Evolutionary conservation across 2,329 filamentous ascomycete species (phyloP).

Genomic region (Botrytis pseudocinerea): DNA sequence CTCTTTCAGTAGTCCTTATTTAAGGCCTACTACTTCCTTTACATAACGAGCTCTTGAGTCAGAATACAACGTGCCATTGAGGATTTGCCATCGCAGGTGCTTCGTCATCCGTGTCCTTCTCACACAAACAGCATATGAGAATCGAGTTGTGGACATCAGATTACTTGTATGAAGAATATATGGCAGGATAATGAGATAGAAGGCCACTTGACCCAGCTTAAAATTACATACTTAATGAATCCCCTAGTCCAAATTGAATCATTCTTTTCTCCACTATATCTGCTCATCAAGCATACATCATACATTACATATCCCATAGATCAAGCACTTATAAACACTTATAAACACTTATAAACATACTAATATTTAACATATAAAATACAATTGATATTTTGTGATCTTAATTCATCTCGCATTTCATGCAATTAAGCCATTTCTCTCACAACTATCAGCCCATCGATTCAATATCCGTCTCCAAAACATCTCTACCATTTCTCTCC

Average conservation of each 20-base stretch:
- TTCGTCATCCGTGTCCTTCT: too few relatives aligned
- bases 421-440: background rate
- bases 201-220: background rate
- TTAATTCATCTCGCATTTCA: background rate
- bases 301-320: background rate
- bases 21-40: too few relatives aligned
- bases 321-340: background rate
- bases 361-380: background rate
- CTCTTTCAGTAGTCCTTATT: too few relatives aligned
- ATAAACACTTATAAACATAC: background rate
- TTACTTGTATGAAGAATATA: background rate
- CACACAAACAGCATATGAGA: background rate
- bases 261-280: background rate
- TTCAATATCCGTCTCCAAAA: background rate
- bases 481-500: background rate
- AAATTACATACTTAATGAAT: background rate
- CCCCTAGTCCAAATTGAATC: background rate
- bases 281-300: background rate
- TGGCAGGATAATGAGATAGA: background rate
- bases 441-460: background rate
- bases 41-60: too few relatives aligned
- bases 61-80: too few relatives aligned
- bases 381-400: conserved; percentile 3
- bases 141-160: background rate
- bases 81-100: too few relatives aligned